Conservation (phyloP, 2,329 filamentous ascomycete species). For the Aspergillus sp. region DNA sequence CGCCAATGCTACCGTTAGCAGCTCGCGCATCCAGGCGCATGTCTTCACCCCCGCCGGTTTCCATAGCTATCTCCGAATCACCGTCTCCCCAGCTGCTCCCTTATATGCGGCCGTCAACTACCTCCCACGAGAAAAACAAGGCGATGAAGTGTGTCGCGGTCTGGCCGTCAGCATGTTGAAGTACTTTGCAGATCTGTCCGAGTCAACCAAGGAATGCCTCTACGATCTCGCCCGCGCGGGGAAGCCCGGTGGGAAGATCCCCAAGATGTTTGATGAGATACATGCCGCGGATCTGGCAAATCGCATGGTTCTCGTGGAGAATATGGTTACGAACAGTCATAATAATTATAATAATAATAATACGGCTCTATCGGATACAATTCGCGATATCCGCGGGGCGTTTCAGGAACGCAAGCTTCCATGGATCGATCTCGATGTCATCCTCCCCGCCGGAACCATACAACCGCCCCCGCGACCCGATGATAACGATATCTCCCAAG, state of each 20-base stretch:
- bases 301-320: conserved; percentile 75
- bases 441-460: conserved; percentile 72
- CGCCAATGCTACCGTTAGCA: conserved; percentile 76
- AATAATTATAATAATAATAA: neutral
- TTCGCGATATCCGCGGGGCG: conserved; percentile 65
- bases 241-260: conserved; percentile 55
- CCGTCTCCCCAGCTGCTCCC: conserved; percentile 84
- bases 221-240: conserved; percentile 47
- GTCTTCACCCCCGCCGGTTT: conserved; percentile 85
- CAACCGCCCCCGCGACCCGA: conserved; percentile 54
- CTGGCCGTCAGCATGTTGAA: conserved; percentile 89
- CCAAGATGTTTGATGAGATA: conserved; percentile 75
- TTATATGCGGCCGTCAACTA: conserved; percentile 86
- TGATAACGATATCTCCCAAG: conserved; percentile 50
- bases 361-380: conserved; percentile 49
- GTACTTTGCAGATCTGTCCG: conserved; percentile 83
- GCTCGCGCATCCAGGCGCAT: conserved; percentile 90
- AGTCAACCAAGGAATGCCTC: conserved; percentile 66
- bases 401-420: conserved; percentile 74
- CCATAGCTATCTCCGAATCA: conserved; percentile 82
- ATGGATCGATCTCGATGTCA: conserved; percentile 80
- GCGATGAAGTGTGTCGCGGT: conserved; percentile 84
- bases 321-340: conserved; percentile 37
- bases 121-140: conserved; percentile 87
- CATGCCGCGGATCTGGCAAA: conserved; percentile 88